These are phyloP conservation scores for Leptosphaerulina australis DNA, from an alignment of 2,329 filamentous ascomycete genomes.

Conservation along the genomic window DNA sequence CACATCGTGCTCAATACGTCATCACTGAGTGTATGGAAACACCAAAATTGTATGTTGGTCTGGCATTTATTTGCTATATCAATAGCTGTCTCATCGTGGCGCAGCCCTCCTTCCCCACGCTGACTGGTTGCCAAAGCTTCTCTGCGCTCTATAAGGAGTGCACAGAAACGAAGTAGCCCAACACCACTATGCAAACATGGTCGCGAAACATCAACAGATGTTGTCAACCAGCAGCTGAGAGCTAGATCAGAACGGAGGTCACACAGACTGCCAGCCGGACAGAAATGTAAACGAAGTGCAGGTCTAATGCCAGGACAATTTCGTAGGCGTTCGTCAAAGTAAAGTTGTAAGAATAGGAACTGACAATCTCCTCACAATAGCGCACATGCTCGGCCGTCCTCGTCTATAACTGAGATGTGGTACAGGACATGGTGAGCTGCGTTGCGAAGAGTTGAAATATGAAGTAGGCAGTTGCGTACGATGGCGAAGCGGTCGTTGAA, in stretches of 20 bases:
- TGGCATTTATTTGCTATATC: slow-evolving; percentile 1
- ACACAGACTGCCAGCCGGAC: neutral
- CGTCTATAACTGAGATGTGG: slow-evolving; percentile 1
- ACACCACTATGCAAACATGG: slow-evolving; percentile 11
- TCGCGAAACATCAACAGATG: slow-evolving; percentile 2
- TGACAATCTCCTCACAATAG: neutral
- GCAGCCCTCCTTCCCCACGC: neutral
- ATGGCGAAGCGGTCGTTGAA: neutral
- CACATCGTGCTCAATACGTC: slow-evolving; percentile 17
- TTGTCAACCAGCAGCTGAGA: neutral
- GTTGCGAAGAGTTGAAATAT: neutral
- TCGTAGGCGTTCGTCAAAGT: slow-evolving; percentile 19
- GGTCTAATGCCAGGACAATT: slow-evolving; percentile 19
- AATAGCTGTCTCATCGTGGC: slow-evolving; percentile 10
- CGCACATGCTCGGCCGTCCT: neutral
- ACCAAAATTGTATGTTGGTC: slow-evolving; percentile 4
- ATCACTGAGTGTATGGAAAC: slow-evolving; percentile 10
- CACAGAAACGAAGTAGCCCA: neutral
- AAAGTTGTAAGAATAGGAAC: slow-evolving; percentile 2
- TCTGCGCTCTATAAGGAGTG: neutral
- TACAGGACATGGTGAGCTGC: slow-evolving; percentile 3
- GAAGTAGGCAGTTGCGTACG: neutral
- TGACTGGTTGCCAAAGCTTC: neutral
- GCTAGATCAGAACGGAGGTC: neutral
- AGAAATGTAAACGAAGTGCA: neutral